Evolutionary conservation across 208 protist species (phyloP), one percentile per base, ranked within the genome.

Genomic region (Crithidia fasciculata): DNA sequence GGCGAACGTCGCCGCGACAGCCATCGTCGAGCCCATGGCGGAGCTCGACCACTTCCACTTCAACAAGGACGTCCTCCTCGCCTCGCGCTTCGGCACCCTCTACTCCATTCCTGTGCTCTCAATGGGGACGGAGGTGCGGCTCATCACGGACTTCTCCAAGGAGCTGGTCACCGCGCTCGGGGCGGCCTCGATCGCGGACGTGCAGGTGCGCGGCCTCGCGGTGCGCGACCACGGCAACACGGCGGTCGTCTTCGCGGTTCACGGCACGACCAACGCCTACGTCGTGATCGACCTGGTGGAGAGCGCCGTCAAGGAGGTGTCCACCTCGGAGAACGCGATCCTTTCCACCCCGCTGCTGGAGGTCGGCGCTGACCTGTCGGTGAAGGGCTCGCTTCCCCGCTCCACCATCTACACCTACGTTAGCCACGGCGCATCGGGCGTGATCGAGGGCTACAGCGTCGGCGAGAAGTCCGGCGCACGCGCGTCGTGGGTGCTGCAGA

Each of bases 11-110:
- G 72, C 81, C 16, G 85, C 77, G 15, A 81, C 76, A 52, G 59
- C 86, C 15, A 88, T 97, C 60, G 78, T 75, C 16, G 76, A 88
- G 43, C 86, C 83, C 15, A 58, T 78, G 56, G 72, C 45, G 40
- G 13, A 60, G 10, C 65, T 92, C 4, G 92, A 97, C 70, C 90
- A 92, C 72, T 95, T 97, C 61, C 78, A 88, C 53, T 94, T 97
- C 62, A 88, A 91, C 68, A 91, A 94, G 77, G 55, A 88, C 18
- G 76, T 82, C 7, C 64, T 95, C 7, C 64, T 86, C 15, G 79
- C 82, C 49, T 94, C 93, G 13, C 76, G 80, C 36, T 84, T 81
- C 54, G 90, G 89, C 43, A 54, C 83, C 0, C 78, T 97, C 41
- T 95, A 95, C 78, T 45, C 65, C 39, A 78, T 94, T 40, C 89